These are phyloP conservation scores for Apiotrichum porosum DNA, from an alignment of 1,284 basidiomycete species.

Conservation along the genomic window DNA sequence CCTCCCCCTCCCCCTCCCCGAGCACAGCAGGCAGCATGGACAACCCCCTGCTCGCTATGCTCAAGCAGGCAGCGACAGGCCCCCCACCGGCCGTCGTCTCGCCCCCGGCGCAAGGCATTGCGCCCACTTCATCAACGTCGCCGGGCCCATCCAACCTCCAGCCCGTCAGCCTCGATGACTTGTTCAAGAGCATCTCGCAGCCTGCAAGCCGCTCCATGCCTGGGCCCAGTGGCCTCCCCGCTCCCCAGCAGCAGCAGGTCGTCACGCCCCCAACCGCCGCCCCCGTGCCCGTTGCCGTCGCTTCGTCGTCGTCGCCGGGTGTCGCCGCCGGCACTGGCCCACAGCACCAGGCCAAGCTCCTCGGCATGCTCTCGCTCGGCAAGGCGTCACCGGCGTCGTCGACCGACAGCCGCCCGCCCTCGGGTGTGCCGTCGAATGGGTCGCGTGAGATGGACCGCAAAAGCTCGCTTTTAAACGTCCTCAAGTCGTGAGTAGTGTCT, in stretches of 20 bases:
- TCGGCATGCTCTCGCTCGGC: slow-evolving; percentile 13
- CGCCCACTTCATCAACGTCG: slow-evolving; percentile 25
- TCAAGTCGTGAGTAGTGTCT: slow-evolving; percentile 10
- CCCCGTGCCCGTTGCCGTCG: not conserved
- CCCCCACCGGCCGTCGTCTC: not conserved
- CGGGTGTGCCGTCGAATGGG: not conserved
- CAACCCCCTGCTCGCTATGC: slow-evolving; percentile 38
- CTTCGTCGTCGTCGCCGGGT: not conserved
- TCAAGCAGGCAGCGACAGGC: slow-evolving; percentile 25
- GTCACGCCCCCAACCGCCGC: not conserved
- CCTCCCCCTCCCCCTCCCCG: not conserved
- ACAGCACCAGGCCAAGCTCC: slow-evolving; percentile 18
- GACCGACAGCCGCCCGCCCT: not conserved
- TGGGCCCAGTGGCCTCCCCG: not conserved
- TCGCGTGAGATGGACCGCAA: slow-evolving; percentile 5
- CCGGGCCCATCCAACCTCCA: slow-evolving; percentile 28
- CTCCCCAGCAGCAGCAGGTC: not conserved
- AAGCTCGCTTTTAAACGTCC: slow-evolving; percentile 10
- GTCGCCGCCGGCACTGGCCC: slow-evolving; percentile 2
- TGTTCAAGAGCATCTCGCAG: slow-evolving; percentile 34
- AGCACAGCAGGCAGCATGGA: slow-evolving; percentile 21
- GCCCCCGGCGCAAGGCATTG: slow-evolving; percentile 5
- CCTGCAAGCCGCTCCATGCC: slow-evolving; percentile 2
- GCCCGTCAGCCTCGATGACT: slow-evolving; percentile 29
- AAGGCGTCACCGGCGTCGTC: not conserved